Evolutionary conservation across 2,329 filamentous ascomycete species (phyloP).

Genomic region (Nigrograna mackinnonii): DNA sequence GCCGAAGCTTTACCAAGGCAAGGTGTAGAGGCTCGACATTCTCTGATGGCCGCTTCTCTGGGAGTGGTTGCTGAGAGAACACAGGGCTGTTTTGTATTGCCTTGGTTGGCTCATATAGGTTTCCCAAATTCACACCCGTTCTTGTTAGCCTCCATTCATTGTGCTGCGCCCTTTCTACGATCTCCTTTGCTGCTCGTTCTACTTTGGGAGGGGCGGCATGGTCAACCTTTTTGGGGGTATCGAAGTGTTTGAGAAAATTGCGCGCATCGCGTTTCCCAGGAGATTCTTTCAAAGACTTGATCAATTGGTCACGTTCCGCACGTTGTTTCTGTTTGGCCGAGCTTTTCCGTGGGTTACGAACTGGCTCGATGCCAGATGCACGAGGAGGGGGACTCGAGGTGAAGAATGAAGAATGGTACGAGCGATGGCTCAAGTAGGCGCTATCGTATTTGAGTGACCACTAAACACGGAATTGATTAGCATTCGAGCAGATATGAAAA

Average conservation of each 20-base stretch:
- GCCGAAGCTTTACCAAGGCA: conserved; percentile 82
- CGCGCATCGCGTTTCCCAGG: conserved; percentile 92
- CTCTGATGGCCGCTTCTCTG: conserved; percentile 32
- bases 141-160: conserved; percentile 38
- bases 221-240: conserved; percentile 34
- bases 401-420: too few species aligned
- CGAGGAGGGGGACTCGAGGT: too few species aligned
- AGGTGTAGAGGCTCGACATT: conserved; percentile 65
- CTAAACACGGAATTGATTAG: too few species aligned
- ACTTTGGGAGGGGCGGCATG: conserved; percentile 7
- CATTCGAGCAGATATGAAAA: too few species aligned
- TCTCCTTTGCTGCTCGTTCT: conserved; percentile 19
- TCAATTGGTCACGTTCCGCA: conserved; percentile 40
- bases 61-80: conserved; percentile 59
- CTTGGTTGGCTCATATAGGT: conserved; percentile 61
- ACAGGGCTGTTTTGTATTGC: conserved; percentile 63
- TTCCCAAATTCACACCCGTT: conserved; percentile 63
- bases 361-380: conserved; percentile 10
- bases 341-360: conserved; percentile 23
- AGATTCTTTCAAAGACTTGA: conserved; percentile 73
- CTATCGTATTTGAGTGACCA: too few species aligned
- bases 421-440: too few species aligned
- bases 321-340: conserved; percentile 39
- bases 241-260: conserved; percentile 87
- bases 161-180: conserved; percentile 27